These are phyloP conservation scores for Chlamydomonas schloesseri DNA, from an alignment of 139 green algal species.

Conservation along the genomic window DNA sequence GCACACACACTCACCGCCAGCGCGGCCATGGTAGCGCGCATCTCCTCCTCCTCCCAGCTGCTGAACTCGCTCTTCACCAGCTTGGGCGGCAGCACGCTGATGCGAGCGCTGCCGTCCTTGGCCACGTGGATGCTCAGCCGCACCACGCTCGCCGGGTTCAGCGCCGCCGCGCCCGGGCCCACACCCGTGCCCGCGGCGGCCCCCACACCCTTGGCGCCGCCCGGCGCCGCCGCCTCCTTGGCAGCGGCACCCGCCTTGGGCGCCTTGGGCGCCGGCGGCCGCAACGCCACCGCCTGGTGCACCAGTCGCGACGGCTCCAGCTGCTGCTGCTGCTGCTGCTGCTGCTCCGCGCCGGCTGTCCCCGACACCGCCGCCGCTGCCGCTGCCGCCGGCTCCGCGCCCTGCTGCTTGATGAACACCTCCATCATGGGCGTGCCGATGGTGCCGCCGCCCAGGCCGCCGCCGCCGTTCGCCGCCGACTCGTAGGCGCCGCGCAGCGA, in stretches of 20 bases:
- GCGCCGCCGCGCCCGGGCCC: background rate
- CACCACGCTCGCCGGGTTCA: constrained; percentile 31
- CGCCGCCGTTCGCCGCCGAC: background rate
- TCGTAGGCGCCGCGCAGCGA: constrained; percentile 7
- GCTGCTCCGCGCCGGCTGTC: too few species aligned
- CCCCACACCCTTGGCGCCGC: too few species aligned
- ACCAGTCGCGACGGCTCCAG: constrained; percentile 29
- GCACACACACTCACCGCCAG: constrained; percentile 43
- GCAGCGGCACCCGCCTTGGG: background rate
- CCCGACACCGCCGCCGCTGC: background rate
- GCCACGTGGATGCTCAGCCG: constrained; percentile 36
- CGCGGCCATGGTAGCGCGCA: constrained; percentile 24
- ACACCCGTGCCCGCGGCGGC: too few species aligned
- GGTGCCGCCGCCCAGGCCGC: constrained; percentile 16
- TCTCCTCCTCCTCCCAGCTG: constrained; percentile 47
- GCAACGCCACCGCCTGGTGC: constrained; percentile 65
- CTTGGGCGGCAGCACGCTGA: constrained; percentile 32
- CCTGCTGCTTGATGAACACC: constrained; percentile 68
- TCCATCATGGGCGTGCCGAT: constrained; percentile 73
- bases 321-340: background rate
- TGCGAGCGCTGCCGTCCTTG: constrained; percentile 30
- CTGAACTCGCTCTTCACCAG: constrained; percentile 16
- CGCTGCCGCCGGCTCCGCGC: background rate
- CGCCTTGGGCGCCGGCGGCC: constrained; percentile 28
- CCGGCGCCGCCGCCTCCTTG: background rate